Conservation (phyloP, 352 stramenopile genomes). For the Phytopythium helicoides region DNA sequence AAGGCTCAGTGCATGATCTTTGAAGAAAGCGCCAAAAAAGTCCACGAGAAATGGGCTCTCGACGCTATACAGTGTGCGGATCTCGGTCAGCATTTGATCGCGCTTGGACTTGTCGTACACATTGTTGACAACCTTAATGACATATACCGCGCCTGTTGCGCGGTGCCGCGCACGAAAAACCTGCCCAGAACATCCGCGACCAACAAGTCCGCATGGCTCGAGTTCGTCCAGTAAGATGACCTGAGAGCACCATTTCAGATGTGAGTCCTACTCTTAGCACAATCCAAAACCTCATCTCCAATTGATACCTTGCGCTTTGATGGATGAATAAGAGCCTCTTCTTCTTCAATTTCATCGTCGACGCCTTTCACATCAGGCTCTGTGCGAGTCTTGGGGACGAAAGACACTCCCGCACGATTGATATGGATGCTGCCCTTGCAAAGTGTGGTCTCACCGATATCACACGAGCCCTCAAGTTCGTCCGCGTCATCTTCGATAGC, state of each 20-base stretch:
- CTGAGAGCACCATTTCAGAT: constrained; percentile 3
- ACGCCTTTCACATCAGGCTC: constrained; percentile 9
- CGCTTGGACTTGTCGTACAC: constrained; percentile 76
- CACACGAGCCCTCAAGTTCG: constrained; percentile 59
- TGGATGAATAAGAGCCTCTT: constrained; percentile 9
- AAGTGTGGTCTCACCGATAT: constrained; percentile 73
- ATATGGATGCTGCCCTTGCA: constrained; percentile 65
- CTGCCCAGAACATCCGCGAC: constrained; percentile 60
- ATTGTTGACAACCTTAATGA: constrained; percentile 72
- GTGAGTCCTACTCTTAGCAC: background rate
- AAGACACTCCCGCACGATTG: constrained; percentile 62
- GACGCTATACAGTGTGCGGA: constrained; percentile 72
- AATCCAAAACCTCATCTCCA: background rate
- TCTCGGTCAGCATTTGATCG: constrained; percentile 76
- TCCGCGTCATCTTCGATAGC: constrained; percentile 27
- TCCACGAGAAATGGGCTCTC: constrained; percentile 60
- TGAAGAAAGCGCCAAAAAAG: constrained; percentile 74
- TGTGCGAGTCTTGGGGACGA: constrained; percentile 16
- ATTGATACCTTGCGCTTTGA: constrained; percentile 9
- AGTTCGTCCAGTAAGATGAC: constrained; percentile 53
- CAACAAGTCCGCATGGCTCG: constrained; percentile 46
- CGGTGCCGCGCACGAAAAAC: constrained; percentile 55
- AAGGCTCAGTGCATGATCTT: constrained; percentile 65
- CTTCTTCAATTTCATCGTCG: constrained; percentile 19
- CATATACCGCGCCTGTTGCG: constrained; percentile 36